Percentiles rank a stretch among this genome's conserved stretches.
Conservation (phyloP, 371 early-diverging fungal species). For the Blakeslea trispora region DNA sequence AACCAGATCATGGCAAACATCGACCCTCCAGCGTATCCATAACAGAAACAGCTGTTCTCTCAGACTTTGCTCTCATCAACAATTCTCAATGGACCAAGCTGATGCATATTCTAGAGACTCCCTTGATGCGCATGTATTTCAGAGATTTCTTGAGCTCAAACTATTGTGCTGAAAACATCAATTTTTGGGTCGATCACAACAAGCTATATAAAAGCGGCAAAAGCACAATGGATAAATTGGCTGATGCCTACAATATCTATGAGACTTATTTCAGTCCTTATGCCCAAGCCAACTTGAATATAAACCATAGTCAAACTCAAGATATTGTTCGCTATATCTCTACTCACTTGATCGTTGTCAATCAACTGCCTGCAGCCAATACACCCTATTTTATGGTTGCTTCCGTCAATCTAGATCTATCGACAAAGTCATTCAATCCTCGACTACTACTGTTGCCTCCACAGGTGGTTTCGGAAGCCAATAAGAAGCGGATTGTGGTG, state of each 20-base stretch:
- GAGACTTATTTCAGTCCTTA: slow-evolving; percentile 53
- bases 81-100: slow-evolving; percentile 37
- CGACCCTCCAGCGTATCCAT: slow-evolving; percentile 16
- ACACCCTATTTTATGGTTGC: slow-evolving; percentile 6
- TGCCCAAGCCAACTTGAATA: slow-evolving; percentile 58
- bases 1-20: neutral
- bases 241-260: slow-evolving; percentile 58
- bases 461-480: neutral
- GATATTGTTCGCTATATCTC: slow-evolving; percentile 39
- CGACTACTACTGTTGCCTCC: slow-evolving; percentile 16
- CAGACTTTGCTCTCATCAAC: slow-evolving; percentile 1
- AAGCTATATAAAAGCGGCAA: slow-evolving; percentile 25
- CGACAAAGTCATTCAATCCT: slow-evolving; percentile 2
- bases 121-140: slow-evolving; percentile 57
- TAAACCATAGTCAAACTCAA: slow-evolving; percentile 48
- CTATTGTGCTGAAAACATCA: slow-evolving; percentile 66
- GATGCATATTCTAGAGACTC: slow-evolving; percentile 59
- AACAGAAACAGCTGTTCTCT: slow-evolving; percentile 9
- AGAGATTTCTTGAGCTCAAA: slow-evolving; percentile 61
- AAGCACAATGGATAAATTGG: slow-evolving; percentile 36
- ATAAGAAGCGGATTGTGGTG: slow-evolving; percentile 9
- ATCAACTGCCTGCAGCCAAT: neutral
- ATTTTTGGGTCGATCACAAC: slow-evolving; percentile 58
- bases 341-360: slow-evolving; percentile 14
- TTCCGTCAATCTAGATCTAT: neutral